Evolutionary conservation across 257 asterid species (phyloP).

Genomic region (Solanum medicagineum): DNA sequence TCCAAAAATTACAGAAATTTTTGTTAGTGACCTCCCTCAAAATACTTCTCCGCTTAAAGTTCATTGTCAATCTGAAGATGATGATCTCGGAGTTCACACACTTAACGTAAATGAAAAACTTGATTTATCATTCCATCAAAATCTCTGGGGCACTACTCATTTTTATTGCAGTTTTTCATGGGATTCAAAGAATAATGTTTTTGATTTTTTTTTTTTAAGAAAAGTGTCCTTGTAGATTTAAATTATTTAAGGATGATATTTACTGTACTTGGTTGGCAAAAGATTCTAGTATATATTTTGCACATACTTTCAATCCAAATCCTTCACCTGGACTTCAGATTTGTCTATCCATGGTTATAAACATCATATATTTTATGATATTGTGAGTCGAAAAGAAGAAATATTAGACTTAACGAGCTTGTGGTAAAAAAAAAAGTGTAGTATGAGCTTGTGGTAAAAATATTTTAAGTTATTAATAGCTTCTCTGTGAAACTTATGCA

Average conservation of each 20-base stretch:
- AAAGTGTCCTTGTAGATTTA: background rate
- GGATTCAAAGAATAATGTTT: background rate
- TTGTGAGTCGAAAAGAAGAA: too few species aligned
- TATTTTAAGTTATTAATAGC: too few species aligned
- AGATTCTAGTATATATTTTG: background rate
- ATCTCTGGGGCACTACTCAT: background rate
- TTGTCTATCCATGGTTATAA: background rate
- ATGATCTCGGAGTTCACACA: too few species aligned
- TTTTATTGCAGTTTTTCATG: background rate
- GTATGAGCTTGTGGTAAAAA: too few species aligned
- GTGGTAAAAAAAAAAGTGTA: too few species aligned
- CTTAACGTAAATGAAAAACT: background rate
- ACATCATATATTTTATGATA: background rate
- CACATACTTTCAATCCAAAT: background rate
- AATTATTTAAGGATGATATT: background rate
- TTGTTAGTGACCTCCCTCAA: background rate
- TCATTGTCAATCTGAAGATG: too few species aligned
- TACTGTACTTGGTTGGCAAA: background rate
- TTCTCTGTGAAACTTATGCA: too few species aligned
- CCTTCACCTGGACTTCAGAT: background rate
- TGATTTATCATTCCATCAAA: background rate
- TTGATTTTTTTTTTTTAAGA: background rate
- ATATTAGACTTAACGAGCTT: too few species aligned
- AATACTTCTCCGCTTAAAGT: background rate
- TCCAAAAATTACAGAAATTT: background rate